Evolutionary conservation across 179 eudicot species (phyloP).

Genomic region (Nepenthes alata): DNA sequence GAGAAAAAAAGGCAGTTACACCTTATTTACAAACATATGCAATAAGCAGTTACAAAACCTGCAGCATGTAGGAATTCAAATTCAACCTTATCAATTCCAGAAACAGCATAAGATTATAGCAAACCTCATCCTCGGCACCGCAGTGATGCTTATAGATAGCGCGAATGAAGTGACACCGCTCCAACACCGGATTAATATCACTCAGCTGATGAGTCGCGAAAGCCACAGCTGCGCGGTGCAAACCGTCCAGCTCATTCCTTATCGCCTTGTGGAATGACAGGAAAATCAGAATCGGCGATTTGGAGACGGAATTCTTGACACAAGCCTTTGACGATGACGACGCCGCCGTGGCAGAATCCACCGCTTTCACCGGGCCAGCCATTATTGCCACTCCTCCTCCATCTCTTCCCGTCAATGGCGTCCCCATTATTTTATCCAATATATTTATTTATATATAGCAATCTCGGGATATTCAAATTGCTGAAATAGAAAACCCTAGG

Average conservation of each 20-base stretch:
- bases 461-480: too few relatives aligned
- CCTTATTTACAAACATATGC: too few relatives aligned
- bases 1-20: too few relatives aligned
- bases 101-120: neutral
- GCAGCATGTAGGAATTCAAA: too few relatives aligned
- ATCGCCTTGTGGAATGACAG: constrained; percentile 82
- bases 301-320: constrained; percentile 28
- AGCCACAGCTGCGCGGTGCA: constrained; percentile 62
- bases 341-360: constrained; percentile 22
- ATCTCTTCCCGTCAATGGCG: constrained; percentile 62
- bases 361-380: constrained; percentile 40
- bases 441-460: neutral
- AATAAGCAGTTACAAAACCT: too few relatives aligned
- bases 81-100: too few relatives aligned
- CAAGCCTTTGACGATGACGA: constrained; percentile 20
- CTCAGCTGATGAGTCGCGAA: constrained; percentile 43
- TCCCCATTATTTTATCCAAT: constrained; percentile 53
- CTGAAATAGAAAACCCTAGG: too few relatives aligned
- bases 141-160: constrained; percentile 86
- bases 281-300: constrained; percentile 80
- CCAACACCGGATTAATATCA: constrained; percentile 57
- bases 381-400: constrained; percentile 63
- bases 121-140: constrained; percentile 96
- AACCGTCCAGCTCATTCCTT: constrained; percentile 67
- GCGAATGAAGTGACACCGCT: constrained; percentile 55